A percentile compares a stretch with the other conserved stretches of the same genome.
phyloP scores from a whole-genome alignment of 192 early-diverging fungal genomes.

The Entrophospora sp. region DNA sequence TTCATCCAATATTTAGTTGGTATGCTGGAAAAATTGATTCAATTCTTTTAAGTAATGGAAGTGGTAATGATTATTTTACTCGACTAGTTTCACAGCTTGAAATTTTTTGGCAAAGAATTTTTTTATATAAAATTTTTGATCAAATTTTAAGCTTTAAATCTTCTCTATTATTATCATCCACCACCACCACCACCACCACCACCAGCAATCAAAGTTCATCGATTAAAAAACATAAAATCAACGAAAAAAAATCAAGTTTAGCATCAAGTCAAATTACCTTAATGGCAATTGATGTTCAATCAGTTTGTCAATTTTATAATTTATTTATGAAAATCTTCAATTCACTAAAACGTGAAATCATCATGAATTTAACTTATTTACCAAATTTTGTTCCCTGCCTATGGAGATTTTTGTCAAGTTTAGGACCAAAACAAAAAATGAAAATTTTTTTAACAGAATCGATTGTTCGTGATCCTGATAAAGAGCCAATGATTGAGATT shows the following conservation, averaged over 20 bases:
- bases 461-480: constrained; percentile 29
- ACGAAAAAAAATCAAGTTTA: constrained; percentile 15
- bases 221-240: background rate
- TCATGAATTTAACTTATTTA: constrained; percentile 42
- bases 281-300: constrained; percentile 38
- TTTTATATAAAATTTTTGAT: background rate
- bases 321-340: constrained; percentile 30
- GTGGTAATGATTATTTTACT: constrained; percentile 13
- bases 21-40: constrained; percentile 5
- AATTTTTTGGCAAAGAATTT: background rate
- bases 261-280: constrained; percentile 5
- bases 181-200: background rate
- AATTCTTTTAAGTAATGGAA: background rate
- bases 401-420: constrained; percentile 47
- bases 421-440: constrained; percentile 50
- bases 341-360: constrained; percentile 37
- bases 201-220: no score
- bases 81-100: background rate
- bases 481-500: constrained; percentile 48
- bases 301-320: constrained; percentile 33
- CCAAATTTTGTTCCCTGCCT: constrained; percentile 42
- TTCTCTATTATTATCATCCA: background rate
- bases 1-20: constrained; percentile 22
- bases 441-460: constrained; percentile 49
- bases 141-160: background rate